Percentiles rank a stretch among this genome's conserved stretches.
phyloP scores from a whole-genome alignment of 768 basidiomycete genomes.

The Boletales sp. region DNA sequence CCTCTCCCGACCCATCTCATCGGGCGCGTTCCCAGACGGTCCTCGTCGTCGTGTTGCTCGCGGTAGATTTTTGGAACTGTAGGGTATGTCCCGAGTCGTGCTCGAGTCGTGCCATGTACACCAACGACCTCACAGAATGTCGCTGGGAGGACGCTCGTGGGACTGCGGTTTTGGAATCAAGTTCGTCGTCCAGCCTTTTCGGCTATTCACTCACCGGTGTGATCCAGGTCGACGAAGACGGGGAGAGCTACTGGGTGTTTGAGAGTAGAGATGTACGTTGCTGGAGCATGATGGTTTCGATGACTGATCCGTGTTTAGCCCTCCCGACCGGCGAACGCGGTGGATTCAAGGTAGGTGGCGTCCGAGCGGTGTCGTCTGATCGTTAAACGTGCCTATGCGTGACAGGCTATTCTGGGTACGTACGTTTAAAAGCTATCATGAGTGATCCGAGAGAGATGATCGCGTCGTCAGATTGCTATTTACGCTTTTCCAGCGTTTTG shows the following conservation, averaged over 20 bases:
- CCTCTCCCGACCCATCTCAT: background rate
- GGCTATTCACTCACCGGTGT: background rate
- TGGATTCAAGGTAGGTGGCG: slow-evolving; percentile 73
- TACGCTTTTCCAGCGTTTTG: slow-evolving; percentile 89
- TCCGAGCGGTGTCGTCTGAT: slow-evolving; percentile 3
- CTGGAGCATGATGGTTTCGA: background rate
- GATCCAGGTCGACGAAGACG: slow-evolving; percentile 87
- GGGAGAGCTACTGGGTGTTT: slow-evolving; percentile 96
- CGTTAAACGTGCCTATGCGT: slow-evolving; percentile 4
- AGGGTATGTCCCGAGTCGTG: slow-evolving; percentile 48
- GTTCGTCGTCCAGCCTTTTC: slow-evolving; percentile 28
- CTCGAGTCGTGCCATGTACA: background rate
- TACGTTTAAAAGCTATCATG: slow-evolving; percentile 9
- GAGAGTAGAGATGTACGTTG: slow-evolving; percentile 87
- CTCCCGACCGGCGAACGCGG: slow-evolving; percentile 80
- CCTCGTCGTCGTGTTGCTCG: slow-evolving; percentile 85
- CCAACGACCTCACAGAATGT: slow-evolving; percentile 65
- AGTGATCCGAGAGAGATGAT: slow-evolving; percentile 14
- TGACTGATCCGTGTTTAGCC: slow-evolving; percentile 48
- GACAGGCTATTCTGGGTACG: slow-evolving; percentile 90
- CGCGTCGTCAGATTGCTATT: slow-evolving; percentile 63
- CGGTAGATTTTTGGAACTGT: slow-evolving; percentile 99
- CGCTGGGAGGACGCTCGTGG: slow-evolving; percentile 88
- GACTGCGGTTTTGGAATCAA: slow-evolving; percentile 97
- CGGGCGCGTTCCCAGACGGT: slow-evolving; percentile 57